Base-by-base conservation (phyloP, 257 asterid genomes). In the Fraxinus cuspidata region DNA sequence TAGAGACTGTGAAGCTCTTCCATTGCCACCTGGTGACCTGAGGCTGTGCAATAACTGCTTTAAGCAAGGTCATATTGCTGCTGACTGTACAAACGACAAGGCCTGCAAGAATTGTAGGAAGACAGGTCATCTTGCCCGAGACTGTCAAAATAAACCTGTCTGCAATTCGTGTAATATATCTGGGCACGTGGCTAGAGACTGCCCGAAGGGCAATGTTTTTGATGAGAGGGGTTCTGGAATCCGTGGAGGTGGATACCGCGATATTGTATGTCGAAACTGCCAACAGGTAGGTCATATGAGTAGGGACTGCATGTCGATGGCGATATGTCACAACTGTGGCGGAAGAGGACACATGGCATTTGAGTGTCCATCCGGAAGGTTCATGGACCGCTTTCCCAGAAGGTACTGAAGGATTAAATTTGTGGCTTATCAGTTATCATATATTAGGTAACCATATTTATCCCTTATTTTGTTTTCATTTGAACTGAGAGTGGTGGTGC, bases 211-310 rank as follows among this genome's bases (percentile, higher is more conserved):
- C 42, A 82, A 80, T 64, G 70, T 78, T 63, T 44, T 82, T 0
- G 97, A 89, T 44, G 93, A 86, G 76, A 83, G 97, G 58, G 88
- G 89, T 21, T 87, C 88, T n/a, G 89, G 92, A 29, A 78, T 73
- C 69, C 82, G 85, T 70, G 89, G 85, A 28, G 92, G 86, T 38
- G 87, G 85, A 25, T 84, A 72, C 32, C 74, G 93, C 72, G 97
- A 90, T 79, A 81, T 93, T 60, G 88, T 90, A 16, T 91, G 98
- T 68, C 81, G 94, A 68, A 92, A 76, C 86, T 91, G 98, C 89
- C 91, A 87, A 86, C 98, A 91, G 87, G 85, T 88, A 10, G 98
- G 97, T 25, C 98, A 93, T 83, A 85, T 90, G 86, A 91, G 97
- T 73, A 79, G 96, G 82, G 98, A 93, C 75, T 93, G 97, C 82